Base-by-base conservation (phyloP, 345 rosid species). In the Euphorbia tirucalli region DNA sequence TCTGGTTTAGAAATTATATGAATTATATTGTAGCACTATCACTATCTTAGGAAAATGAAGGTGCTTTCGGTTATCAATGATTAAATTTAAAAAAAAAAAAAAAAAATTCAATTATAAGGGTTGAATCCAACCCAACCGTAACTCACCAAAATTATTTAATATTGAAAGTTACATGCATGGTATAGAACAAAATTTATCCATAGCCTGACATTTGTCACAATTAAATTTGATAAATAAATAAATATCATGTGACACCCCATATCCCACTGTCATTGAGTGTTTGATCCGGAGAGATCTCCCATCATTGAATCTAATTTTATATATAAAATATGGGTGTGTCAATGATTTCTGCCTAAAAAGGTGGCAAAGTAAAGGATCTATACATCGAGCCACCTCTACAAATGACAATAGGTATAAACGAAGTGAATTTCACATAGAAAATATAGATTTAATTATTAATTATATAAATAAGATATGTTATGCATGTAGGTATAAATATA, bases 231-330 rank as follows among this genome's bases (percentile, higher is more conserved):
- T 43, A 25, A 25, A 28, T 1, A 35, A 31, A 31, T 19, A 61
- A 19, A 61, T 32, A 11, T 52, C 13, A 24, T 19, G 46, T 61
- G 66, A 22, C 66, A 61, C 48, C 43, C n/a, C 70, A 30, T 28
- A 30, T 18, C n/a, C 4, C 55, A 49, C 22, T 28, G 46, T 66
- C 15, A 48, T 66, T 66, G 22, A 65, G 70, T 48, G 57, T 46
- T 48, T 48, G 22, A 66, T 66, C 58, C 30, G 41, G 58, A 48
- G 59, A 66, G 43, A 4, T 66, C 70, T 66, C 58, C 41, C 21
- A 63, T 66, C 25, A 65, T 65, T 43, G 69, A 62, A 43, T 62
- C 25, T n/a, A n/a, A n/a, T n/a, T n/a, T n/a, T n/a, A n/a, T n/a
- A n/a, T n/a, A n/a, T n/a, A n/a, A n/a, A n/a, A n/a, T n/a, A n/a